Evolutionary conservation across 495 filamentous ascomycete genomes (phyloP), one percentile per base, ranked within the genome.

Genomic region (Penicillium paradoxum): DNA sequence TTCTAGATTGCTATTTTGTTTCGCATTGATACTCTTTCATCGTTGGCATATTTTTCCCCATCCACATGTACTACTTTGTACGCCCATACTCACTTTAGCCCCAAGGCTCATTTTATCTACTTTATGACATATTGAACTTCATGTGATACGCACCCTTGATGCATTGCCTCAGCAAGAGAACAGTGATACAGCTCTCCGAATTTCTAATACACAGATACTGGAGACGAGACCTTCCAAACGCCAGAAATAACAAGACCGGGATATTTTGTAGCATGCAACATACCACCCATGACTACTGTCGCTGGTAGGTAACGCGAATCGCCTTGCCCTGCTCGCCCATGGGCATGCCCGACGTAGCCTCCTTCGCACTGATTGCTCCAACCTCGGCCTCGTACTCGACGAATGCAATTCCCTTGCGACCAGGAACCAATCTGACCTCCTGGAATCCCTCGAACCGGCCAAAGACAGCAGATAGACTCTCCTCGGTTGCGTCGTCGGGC

Each of bases 351-450:
- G 89, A 88, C 24, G 89, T 93, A 56, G 88, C 86, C 79, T 97
- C 92, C 80, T 97, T 99, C 29, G 93, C 93, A 45, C 82, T 85
- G 57, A 97, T 97, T 38, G 95, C 91, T 9, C 90, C 90, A 13
- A 83, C 75, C 76, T 97, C 88, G 54, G 78, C 82, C 67, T 96
- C 90, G 73, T 96, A 99, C 70, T 99, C 95, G 56, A 97, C 90
- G 67, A 97, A 97, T 2, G 89, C 92, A 72, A 99, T 92, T 9
- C 89, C 90, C 65, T 82, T 87, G 53, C 95, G 78, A 6, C 89
- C 88, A 6, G 91, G 89, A 39, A 97, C 91, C 68, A 87, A 71
- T 51, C 95, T 83, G 25, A 96, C 90, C 67, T 97, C 95, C 69
- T 84, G 85, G 74, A 97, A 97, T 48, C 93, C 93, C 57, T 95